Evolutionary conservation across 805 yeast species (phyloP).

Genomic region (Sugiyamaella qingdaonensis): DNA sequence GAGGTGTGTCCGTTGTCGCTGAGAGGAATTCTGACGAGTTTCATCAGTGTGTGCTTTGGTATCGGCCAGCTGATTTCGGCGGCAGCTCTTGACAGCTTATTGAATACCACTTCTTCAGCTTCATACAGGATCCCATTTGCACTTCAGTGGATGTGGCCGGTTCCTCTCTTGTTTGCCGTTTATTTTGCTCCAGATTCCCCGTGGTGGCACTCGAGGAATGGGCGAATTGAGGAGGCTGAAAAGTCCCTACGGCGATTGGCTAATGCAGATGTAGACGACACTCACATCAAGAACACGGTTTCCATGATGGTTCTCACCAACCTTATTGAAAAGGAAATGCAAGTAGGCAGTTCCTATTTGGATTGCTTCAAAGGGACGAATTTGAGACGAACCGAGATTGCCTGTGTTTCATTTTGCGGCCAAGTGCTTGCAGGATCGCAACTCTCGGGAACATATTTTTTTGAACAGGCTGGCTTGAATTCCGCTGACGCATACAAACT

Average conservation of each 20-base stretch:
- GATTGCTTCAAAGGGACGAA: constrained; percentile 48
- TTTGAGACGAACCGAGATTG: constrained; percentile 48
- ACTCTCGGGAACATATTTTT: constrained; percentile 31
- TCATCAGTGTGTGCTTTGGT: constrained; percentile 50
- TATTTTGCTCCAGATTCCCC: constrained; percentile 50
- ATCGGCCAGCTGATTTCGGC: constrained; percentile 52
- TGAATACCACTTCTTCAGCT: constrained; percentile 26
- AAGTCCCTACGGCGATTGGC: constrained; percentile 34
- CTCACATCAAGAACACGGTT: constrained; percentile 16
- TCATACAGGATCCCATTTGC: constrained; percentile 53
- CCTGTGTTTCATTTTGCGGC: constrained; percentile 43
- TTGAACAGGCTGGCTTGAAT: constrained; percentile 38
- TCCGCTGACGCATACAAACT: constrained; percentile 39
- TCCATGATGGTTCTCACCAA: constrained; percentile 40
- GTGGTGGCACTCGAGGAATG: constrained; percentile 47
- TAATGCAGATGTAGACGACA: constrained; percentile 37
- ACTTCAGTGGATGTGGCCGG: constrained; percentile 56
- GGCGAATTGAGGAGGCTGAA: constrained; percentile 39
- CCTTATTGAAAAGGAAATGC: constrained; percentile 27
- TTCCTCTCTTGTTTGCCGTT: constrained; percentile 38
- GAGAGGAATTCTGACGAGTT: constrained; percentile 46
- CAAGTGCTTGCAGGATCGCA: constrained; percentile 33
- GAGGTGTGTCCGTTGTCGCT: constrained; percentile 51
- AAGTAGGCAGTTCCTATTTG: constrained; percentile 1
- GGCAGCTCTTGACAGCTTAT: constrained; percentile 43